Evolutionary conservation across 352 stramenopile genomes (phyloP), one percentile per base, ranked within the genome.

Genomic region (Globisporangium acanthophoron): DNA sequence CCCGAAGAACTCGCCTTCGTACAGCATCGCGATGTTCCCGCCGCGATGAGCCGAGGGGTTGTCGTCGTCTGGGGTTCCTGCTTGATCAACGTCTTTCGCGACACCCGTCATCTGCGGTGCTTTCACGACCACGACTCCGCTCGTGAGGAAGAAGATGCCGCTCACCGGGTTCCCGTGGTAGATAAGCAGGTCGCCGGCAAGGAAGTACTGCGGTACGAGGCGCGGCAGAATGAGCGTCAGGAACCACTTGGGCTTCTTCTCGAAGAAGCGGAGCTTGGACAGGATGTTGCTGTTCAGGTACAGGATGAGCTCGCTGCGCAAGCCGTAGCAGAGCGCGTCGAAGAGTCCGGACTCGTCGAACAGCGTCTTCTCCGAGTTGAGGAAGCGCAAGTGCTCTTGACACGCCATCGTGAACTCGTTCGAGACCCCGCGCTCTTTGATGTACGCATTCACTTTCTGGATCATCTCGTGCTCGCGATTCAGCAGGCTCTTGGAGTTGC

Each of bases 201-300:
- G 56, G 40, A 82, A 92, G 61, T 75, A 92, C 53, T 92, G 81
- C 3, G 81, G 81, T 9, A 87, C 68, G 3, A 92, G 64, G 21
- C 78, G 66, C 21, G 79, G 81, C 13, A 92, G 58, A 13, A 92
- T 57, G 18, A 92, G 61, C 15, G 81, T 87, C 16, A 92, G 58
- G 57, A 92, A 92, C 81, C 81, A 92, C 43, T 92, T 92, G 4
- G 81, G 81, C 29, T 92, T 92, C 54, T 92, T 92, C 52, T 92
- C 81, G 31, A 92, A 92, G 57, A 92, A 90, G 0, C 81, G 75
- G 6, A 90, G 75, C 52, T 87, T 80, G 3, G 77, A 76, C 5
- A 90, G 61, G 1, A 87, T 65, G 31, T 66, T 65, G 31, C 52
- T 67, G 53, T 92, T 88, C 33, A 92, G 63, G 39, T 79, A 74